Conservation (phyloP, 106 monocot genomes). For the Gastrodia elata region DNA sequence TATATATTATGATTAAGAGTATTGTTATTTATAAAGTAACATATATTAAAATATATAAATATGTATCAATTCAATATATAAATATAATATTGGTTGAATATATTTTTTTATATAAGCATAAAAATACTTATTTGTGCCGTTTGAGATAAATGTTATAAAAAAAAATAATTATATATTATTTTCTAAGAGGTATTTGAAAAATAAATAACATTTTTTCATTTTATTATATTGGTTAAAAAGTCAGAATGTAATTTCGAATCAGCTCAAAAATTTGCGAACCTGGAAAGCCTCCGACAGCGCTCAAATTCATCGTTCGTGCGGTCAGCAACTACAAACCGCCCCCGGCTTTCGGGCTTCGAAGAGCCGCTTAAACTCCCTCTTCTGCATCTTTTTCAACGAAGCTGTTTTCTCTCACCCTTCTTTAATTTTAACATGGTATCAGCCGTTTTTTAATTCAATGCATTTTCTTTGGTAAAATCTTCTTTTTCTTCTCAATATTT, state of each 20-base stretch:
- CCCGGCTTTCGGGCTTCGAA: not conserved
- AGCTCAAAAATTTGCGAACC: not conserved
- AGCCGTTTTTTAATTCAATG: not conserved
- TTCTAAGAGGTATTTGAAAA: too few relatives aligned
- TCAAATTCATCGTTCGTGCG: not conserved
- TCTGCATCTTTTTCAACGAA: not conserved
- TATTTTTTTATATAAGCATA: too few relatives aligned
- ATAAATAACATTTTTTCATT: too few relatives aligned
- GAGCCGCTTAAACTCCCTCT: not conserved
- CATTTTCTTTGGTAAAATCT: not conserved
- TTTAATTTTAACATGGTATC: not conserved
- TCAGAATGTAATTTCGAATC: not conserved
- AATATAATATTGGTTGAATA: too few relatives aligned
- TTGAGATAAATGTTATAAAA: too few relatives aligned
- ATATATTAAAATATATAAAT: too few relatives aligned
- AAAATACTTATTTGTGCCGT: too few relatives aligned
- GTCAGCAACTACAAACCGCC: not conserved
- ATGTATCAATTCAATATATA: too few relatives aligned
- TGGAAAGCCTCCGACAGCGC: not conserved
- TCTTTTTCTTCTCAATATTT: not conserved
- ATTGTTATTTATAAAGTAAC: too few relatives aligned
- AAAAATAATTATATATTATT: too few relatives aligned
- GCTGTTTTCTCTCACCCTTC: not conserved
- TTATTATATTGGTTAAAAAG: too few relatives aligned
- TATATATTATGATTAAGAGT: too few relatives aligned